Conservation (phyloP, 208 protist species). For the Trypanosoma grayi region DNA sequence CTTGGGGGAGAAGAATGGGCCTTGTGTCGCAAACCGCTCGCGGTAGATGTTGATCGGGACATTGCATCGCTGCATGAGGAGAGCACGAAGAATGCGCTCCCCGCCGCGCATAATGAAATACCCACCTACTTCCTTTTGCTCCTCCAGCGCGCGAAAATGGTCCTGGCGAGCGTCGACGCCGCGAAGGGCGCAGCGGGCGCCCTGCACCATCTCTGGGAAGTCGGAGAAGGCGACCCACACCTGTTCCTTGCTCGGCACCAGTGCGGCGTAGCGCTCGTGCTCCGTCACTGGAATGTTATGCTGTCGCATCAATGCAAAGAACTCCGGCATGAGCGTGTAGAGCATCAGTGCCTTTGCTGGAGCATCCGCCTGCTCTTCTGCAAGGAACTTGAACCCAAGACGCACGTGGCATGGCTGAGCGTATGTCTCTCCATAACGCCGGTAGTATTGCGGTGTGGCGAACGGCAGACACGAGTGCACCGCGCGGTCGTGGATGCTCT, state of each 20-base stretch:
- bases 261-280: constrained; percentile 50
- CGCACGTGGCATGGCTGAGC: constrained; percentile 79
- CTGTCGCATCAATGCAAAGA: constrained; percentile 65
- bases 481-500: constrained; percentile 56
- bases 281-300: constrained; percentile 41
- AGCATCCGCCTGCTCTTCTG: constrained; percentile 10
- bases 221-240: constrained; percentile 72
- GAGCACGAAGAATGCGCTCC: constrained; percentile 97
- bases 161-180: constrained; percentile 59
- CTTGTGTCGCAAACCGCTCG: constrained; percentile 89
- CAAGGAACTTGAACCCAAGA: constrained; percentile 69
- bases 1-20: constrained; percentile 93
- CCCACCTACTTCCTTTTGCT: constrained; percentile 96
- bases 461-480: constrained; percentile 78
- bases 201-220: constrained; percentile 87
- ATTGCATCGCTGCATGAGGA: constrained; percentile 96
- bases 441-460: constrained; percentile 81
- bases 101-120: constrained; percentile 99
- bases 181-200: constrained; percentile 73
- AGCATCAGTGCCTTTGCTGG: constrained; percentile 5
- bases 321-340: constrained; percentile 64
- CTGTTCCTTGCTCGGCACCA: constrained; percentile 81
- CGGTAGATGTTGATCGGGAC: constrained; percentile 92
- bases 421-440: constrained; percentile 80
- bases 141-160: constrained; percentile 86